Evolutionary conservation across 495 filamentous ascomycete species (phyloP), one percentile per base, ranked within the genome.

Genomic region (Lepidopterella palustris): DNA sequence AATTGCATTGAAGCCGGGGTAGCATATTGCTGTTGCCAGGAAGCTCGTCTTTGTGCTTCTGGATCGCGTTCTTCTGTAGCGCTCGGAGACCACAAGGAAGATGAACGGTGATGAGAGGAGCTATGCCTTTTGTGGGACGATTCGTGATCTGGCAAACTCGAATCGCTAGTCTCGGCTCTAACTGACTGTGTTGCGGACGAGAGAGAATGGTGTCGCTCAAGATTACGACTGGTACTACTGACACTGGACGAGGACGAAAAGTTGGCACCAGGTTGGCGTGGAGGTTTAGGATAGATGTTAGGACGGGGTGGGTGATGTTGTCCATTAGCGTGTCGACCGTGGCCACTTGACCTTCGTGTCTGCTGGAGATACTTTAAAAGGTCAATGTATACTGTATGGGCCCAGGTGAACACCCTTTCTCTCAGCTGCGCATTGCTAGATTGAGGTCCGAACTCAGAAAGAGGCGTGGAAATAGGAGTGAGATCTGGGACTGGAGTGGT

Each of bases 361-460:
- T 85, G 81, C 48, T 92, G 85, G 8, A 95, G 80, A 57, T 83
- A 87, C 9, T 85, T 77, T 23, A 97, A 75, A 3, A 98, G 81
- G 65, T 96, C 89, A 35, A 91, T 82, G 74, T 98, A 97, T 23
- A 92, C 84, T 53, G 82, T 80, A 70, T 97, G 89, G 28, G 93
- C 93, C 82, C 87, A 92, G 15, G 85, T 79, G 45, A 96, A 78
- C 5, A 87, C 83, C 61, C 86, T 87, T 70, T 97, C 92, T 62
- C 87, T 87, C 69, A 88, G 90, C 62, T 84, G 82, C 4, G 77
- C 72, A 65, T 83, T 87, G 10, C 69, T 57, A 25, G 73, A 68
- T 40, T 65, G 64, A 0, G 71, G 61, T 4, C 70, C 70, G 50
- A 65, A 75, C 23, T 73, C 69, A 18, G 54, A 31, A 11, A 68